A percentile compares a stretch with the other conserved stretches of the same genome.
These are phyloP conservation scores for Gymnopus androsaceus DNA, from an alignment of 1,284 basidiomycete species.

Conservation along the genomic window DNA sequence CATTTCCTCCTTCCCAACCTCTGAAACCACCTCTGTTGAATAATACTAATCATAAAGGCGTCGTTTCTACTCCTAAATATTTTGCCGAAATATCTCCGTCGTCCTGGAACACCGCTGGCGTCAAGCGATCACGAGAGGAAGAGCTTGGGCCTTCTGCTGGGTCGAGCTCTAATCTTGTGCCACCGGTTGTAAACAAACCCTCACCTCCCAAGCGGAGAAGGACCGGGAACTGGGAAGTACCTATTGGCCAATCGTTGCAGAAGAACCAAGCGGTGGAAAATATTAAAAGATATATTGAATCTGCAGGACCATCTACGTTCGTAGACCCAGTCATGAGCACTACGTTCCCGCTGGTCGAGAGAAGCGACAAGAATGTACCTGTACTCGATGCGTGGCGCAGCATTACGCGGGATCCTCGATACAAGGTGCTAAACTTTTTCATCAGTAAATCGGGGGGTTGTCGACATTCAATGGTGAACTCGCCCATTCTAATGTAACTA, in stretches of 20 bases:
- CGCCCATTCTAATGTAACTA: too few relatives aligned
- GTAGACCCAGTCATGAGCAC: slow-evolving; percentile 38
- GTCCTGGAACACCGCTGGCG: slow-evolving; percentile 25
- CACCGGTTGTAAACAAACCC: slow-evolving; percentile 44
- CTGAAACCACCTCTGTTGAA: too few relatives aligned
- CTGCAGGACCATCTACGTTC: slow-evolving; percentile 53
- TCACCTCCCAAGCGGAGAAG: slow-evolving; percentile 71
- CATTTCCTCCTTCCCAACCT: too few relatives aligned
- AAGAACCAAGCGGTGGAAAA: slow-evolving; percentile 57
- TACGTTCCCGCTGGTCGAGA: slow-evolving; percentile 64
- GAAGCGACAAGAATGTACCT: slow-evolving; percentile 73
- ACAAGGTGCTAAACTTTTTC: slow-evolving; percentile 54
- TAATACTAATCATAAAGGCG: too few relatives aligned
- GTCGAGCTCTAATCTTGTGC: slow-evolving; percentile 19
- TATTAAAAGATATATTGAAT: slow-evolving; percentile 56
- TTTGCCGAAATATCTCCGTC: slow-evolving; percentile 32
- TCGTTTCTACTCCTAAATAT: slow-evolving; percentile 31
- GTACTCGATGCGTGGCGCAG: slow-evolving; percentile 74
- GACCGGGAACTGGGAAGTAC: slow-evolving; percentile 70
- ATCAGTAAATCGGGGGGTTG: too few relatives aligned
- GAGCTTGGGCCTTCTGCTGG: slow-evolving; percentile 34
- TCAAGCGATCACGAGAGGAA: slow-evolving; percentile 65
- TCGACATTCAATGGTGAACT: too few relatives aligned
- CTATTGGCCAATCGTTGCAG: slow-evolving; percentile 50
- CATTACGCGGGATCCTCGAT: slow-evolving; percentile 70